phyloP scores from a whole-genome alignment of 768 basidiomycete species.

The Nidula microcarpa region DNA sequence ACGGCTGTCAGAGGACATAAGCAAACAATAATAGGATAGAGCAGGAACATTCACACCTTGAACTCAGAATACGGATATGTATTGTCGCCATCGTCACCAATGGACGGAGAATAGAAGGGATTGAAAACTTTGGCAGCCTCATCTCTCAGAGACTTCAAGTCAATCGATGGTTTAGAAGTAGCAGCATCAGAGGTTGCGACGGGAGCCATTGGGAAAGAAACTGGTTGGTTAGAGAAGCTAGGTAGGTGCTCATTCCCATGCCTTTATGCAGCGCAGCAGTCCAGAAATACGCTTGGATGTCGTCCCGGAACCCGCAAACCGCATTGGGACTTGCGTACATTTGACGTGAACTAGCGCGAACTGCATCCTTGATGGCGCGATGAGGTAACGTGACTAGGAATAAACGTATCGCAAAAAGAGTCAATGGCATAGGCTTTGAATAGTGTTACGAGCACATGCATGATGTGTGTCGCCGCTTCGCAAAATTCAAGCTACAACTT shows the following conservation, averaged over 20 bases:
- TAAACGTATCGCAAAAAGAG: not conserved
- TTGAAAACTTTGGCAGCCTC: conserved; percentile 38
- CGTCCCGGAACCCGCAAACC: not conserved
- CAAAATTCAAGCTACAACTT: too few relatives aligned
- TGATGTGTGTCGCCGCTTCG: too few relatives aligned
- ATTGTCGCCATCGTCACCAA: conserved; percentile 45
- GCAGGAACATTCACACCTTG: conserved; percentile 38
- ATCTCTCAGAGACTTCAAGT: conserved; percentile 12
- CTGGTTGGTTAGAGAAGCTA: too few relatives aligned
- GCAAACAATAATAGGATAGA: not conserved
- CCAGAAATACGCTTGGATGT: too few relatives aligned
- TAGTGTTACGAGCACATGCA: too few relatives aligned
- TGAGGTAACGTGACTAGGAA: conserved; percentile 10
- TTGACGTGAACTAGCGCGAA: conserved; percentile 18
- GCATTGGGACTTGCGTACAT: conserved; percentile 6
- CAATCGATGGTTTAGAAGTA: conserved; percentile 4
- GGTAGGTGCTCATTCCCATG: too few relatives aligned
- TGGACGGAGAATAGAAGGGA: conserved; percentile 66
- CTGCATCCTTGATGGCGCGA: conserved; percentile 5
- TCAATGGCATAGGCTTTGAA: too few relatives aligned
- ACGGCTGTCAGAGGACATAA: conserved; percentile 39
- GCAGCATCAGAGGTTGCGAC: conserved; percentile 37
- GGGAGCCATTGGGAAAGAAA: conserved; percentile 34
- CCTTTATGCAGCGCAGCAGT: too few relatives aligned
- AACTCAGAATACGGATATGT: conserved; percentile 54